Evolutionary conservation across 2,329 filamentous ascomycete species (phyloP).

Genomic region (Alternaria brassicae): DNA sequence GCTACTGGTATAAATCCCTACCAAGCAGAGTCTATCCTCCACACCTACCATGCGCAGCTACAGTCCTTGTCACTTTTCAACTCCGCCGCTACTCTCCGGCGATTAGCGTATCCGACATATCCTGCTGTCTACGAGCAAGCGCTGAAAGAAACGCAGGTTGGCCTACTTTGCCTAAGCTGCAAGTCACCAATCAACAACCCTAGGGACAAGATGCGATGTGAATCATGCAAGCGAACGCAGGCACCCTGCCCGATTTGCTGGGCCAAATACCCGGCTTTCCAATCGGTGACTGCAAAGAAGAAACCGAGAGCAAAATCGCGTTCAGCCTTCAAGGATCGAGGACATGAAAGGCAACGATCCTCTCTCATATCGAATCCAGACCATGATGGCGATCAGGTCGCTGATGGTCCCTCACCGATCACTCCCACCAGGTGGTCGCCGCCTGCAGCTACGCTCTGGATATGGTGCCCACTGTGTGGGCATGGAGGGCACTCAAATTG

Average conservation of each 20-base stretch:
- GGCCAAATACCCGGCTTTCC: constrained; percentile 53
- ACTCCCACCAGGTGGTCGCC: constrained; percentile 30
- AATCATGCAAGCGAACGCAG: constrained; percentile 57
- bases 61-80: constrained; percentile 56
- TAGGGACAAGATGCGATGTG: constrained; percentile 59
- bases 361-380: constrained; percentile 28
- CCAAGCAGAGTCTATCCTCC: constrained; percentile 63
- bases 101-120: constrained; percentile 62
- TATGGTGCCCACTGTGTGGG: constrained; percentile 66
- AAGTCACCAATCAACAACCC: constrained; percentile 63
- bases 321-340: constrained; percentile 27
- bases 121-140: constrained; percentile 65
- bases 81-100: constrained; percentile 64
- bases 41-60: constrained; percentile 65
- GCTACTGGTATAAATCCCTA: constrained; percentile 56
- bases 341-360: constrained; percentile 37
- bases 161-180: constrained; percentile 64
- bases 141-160: constrained; percentile 61
- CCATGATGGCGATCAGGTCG: constrained; percentile 18
- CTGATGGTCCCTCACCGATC: constrained; percentile 30
- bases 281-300: constrained; percentile 41
- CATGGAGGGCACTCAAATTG: constrained; percentile 67
- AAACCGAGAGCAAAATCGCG: constrained; percentile 37
- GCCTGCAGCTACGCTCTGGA: constrained; percentile 55
- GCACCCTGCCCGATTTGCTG: constrained; percentile 55